Evolutionary conservation across 345 rosid species (phyloP).

Genomic region (Clausena lansium): DNA sequence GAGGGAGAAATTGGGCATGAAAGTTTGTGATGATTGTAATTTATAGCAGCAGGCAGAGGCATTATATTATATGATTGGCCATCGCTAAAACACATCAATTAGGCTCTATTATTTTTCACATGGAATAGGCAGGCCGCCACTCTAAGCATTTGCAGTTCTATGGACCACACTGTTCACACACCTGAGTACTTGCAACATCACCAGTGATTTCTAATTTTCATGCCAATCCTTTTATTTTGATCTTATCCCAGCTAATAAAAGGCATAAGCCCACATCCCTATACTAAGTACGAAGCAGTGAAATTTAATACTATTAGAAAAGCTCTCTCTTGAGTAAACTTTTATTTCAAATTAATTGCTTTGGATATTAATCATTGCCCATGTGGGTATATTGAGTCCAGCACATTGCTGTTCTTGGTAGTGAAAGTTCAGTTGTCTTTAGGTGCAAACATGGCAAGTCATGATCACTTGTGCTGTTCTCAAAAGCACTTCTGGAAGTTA

Average conservation of each 20-base stretch:
- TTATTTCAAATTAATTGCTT: too few species aligned
- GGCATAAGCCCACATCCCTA: too few species aligned
- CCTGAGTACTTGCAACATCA: not conserved
- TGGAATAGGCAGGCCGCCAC: not conserved
- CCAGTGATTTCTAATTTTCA: not conserved
- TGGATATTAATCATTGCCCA: not conserved
- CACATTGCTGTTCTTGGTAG: not conserved
- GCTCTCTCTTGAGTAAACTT: not conserved
- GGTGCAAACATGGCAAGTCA: slow-evolving; percentile 4
- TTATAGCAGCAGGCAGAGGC: not conserved
- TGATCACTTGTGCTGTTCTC: not conserved
- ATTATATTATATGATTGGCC: not conserved
- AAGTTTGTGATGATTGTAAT: not conserved
- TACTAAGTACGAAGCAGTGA: too few species aligned
- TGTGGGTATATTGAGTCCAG: not conserved
- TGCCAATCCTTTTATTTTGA: not conserved
- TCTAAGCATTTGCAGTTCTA: not conserved
- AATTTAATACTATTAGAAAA: not conserved
- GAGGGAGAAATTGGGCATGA: not conserved
- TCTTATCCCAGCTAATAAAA: not conserved
- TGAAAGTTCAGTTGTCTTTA: not conserved
- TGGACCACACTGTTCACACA: not conserved
- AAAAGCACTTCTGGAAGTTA: not conserved
- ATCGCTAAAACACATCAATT: not conserved
- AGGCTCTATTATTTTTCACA: slow-evolving; percentile 6